Percentiles rank a stretch among this genome's conserved stretches.
Conservation (phyloP, 305 asterid species). For the Salvia sclarea region DNA sequence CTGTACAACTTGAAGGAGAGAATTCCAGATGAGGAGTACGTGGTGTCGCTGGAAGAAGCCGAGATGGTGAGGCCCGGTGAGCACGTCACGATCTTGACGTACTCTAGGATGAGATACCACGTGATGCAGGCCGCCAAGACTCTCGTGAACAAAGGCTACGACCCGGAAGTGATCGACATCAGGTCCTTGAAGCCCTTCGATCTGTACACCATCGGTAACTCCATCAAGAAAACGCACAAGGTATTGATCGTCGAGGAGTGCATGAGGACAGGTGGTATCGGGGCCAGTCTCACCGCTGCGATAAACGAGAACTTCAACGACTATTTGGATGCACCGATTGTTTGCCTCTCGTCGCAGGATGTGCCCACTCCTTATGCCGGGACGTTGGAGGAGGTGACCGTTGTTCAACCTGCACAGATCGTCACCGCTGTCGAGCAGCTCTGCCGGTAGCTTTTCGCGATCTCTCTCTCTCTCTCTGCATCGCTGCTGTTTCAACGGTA, state of each 20-base stretch:
- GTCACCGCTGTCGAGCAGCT: slow-evolving; percentile 73
- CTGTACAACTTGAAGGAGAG: slow-evolving; percentile 82
- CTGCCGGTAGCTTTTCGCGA: slow-evolving; percentile 40
- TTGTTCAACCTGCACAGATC: slow-evolving; percentile 78
- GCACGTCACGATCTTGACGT: slow-evolving; percentile 68
- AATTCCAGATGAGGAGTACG: slow-evolving; percentile 77
- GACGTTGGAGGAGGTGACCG: slow-evolving; percentile 66
- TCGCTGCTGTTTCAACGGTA: slow-evolving; percentile 4
- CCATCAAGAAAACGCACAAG: slow-evolving; percentile 79
- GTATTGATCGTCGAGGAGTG: slow-evolving; percentile 85
- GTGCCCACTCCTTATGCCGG: slow-evolving; percentile 87
- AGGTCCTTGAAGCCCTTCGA: slow-evolving; percentile 88
- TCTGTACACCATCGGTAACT: slow-evolving; percentile 71
- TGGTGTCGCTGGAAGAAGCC: slow-evolving; percentile 68
- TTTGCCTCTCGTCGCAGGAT: slow-evolving; percentile 82
- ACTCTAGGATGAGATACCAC: slow-evolving; percentile 87
- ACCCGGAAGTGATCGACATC: slow-evolving; percentile 83
- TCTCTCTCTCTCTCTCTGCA: background rate
- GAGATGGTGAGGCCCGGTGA: slow-evolving; percentile 88
- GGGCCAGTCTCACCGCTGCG: slow-evolving; percentile 82
- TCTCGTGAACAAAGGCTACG: slow-evolving; percentile 75
- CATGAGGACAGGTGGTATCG: slow-evolving; percentile 95
- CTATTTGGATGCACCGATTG: slow-evolving; percentile 69
- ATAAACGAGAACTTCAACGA: slow-evolving; percentile 75
- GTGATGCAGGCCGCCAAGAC: slow-evolving; percentile 92